Percentiles rank a stretch among this genome's conserved stretches.
These are phyloP conservation scores for Aspergillus terreus DNA, from an alignment of 2,329 filamentous ascomycete genomes.

Conservation along the genomic window DNA sequence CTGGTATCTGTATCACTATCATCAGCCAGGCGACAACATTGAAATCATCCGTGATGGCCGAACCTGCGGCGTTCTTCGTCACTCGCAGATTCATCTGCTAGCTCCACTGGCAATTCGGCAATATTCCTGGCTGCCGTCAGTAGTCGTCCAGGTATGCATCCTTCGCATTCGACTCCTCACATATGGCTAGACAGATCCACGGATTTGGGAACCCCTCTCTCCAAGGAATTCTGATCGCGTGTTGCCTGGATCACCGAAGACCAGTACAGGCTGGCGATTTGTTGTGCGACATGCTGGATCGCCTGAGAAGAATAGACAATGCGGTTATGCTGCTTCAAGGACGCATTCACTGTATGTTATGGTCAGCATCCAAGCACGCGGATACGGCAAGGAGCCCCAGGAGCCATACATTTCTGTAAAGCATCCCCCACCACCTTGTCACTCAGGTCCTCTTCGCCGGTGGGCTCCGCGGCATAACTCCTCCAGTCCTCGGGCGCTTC, in stretches of 20 bases:
- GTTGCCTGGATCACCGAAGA: constrained; percentile 41
- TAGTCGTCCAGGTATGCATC: neutral
- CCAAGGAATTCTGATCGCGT: constrained; percentile 18
- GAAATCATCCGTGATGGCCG: constrained; percentile 7
- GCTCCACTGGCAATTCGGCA: constrained; percentile 33
- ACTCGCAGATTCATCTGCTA: constrained; percentile 27
- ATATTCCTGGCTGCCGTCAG: constrained; percentile 31
- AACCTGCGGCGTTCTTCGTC: constrained; percentile 34
- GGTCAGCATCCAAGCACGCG: neutral
- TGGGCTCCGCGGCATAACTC: constrained; percentile 37
- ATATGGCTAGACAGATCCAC: constrained; percentile 37
- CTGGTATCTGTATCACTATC: constrained; percentile 35
- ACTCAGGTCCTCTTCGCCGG: constrained; percentile 42
- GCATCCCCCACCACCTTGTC: constrained; percentile 50
- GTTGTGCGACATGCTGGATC: constrained; percentile 53
- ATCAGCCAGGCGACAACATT: constrained; percentile 22
- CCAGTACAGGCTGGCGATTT: constrained; percentile 55
- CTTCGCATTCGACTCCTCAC: constrained; percentile 22
- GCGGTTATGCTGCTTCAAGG: constrained; percentile 51
- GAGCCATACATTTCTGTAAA: constrained; percentile 46
- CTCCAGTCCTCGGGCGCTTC: constrained; percentile 46
- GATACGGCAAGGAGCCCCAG: neutral
- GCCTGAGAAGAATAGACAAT: constrained; percentile 53
- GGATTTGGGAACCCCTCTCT: constrained; percentile 33
- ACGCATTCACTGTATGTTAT: constrained; percentile 44